A percentile compares a stretch with the other conserved stretches of the same genome.
phyloP scores from a whole-genome alignment of 176 grass and related monocot species.

The Juncus inflexus region DNA sequence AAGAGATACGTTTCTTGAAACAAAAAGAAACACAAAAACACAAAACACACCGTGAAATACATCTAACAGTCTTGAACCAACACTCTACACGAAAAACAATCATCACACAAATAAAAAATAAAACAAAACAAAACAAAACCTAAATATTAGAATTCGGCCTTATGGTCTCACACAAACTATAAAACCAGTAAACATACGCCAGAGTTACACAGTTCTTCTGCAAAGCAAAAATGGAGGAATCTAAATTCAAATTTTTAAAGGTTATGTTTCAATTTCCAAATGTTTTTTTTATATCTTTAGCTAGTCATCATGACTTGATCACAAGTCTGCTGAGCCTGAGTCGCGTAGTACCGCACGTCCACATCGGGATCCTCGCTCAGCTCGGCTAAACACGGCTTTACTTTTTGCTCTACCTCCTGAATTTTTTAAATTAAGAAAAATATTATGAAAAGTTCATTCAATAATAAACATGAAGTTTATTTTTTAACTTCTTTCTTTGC shows the following conservation, averaged over 20 bases:
- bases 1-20: too few relatives aligned
- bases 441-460: too few relatives aligned
- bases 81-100: too few relatives aligned
- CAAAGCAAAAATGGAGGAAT: conserved; percentile 24
- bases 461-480: too few relatives aligned
- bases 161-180: too few relatives aligned
- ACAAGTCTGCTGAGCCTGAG: conserved; percentile 72
- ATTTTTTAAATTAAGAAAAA: conserved; percentile 16
- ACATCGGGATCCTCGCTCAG: conserved; percentile 98
- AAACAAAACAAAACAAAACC: too few relatives aligned
- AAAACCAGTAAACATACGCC: conserved; percentile 2
- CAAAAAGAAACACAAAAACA: too few relatives aligned
- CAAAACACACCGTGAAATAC: too few relatives aligned
- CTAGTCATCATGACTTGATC: conserved; percentile 88
- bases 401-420: conserved; percentile 61
- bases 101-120: too few relatives aligned
- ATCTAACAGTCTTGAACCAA: too few relatives aligned
- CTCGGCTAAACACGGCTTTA: conserved; percentile 83
- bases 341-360: conserved; percentile 77
- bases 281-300: conserved; percentile 27
- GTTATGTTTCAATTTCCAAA: conserved; percentile 8
- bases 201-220: conserved; percentile 4
- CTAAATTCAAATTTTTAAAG: conserved; percentile 14
- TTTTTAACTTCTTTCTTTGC: too few relatives aligned
- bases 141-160: too few relatives aligned